These are phyloP conservation scores for Lophiotrema nucula DNA, from an alignment of 495 filamentous ascomycete genomes.

Conservation along the genomic window DNA sequence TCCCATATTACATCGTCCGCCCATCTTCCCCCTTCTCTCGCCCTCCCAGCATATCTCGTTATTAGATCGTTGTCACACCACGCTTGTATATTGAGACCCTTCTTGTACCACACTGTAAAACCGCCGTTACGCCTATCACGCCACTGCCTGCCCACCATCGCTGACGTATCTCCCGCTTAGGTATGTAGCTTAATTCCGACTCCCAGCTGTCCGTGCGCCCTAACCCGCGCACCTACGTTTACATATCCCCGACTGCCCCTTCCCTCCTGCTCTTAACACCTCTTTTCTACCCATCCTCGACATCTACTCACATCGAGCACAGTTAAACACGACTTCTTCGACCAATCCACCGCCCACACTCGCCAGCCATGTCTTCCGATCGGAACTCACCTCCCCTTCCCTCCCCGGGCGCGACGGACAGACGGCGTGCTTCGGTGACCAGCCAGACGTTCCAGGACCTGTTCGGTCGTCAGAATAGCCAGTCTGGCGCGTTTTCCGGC, in stretches of 20 bases:
- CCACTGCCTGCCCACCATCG: slow-evolving; percentile 18
- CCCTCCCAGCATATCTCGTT: neutral
- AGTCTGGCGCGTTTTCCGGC: slow-evolving; percentile 20
- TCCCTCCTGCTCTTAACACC: neutral
- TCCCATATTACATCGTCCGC: slow-evolving; percentile 7
- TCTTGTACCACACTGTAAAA: slow-evolving; percentile 10
- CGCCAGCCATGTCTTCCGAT: slow-evolving; percentile 34
- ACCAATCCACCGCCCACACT: neutral
- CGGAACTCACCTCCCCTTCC: slow-evolving; percentile 30
- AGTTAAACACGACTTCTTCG: neutral
- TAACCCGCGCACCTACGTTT: neutral
- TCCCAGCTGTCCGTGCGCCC: neutral
- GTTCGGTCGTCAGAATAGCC: slow-evolving; percentile 33
- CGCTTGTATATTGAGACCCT: neutral
- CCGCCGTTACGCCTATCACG: slow-evolving; percentile 23
- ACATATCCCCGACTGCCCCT: neutral
- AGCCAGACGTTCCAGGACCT: slow-evolving; percentile 43
- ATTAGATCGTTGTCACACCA: slow-evolving; percentile 4
- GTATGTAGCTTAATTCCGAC: neutral
- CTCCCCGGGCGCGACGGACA: slow-evolving; percentile 25
- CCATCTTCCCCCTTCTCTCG: slow-evolving; percentile 1
- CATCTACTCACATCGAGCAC: slow-evolving; percentile 4
- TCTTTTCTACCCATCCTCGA: neutral
- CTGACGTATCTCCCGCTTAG: slow-evolving; percentile 14
- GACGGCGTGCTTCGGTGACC: slow-evolving; percentile 40